Percentiles rank a stretch among this genome's conserved stretches.
Evolutionary conservation across 225 moss, liverwort and hornwort species (phyloP).

Genomic region (Asterella californica): DNA sequence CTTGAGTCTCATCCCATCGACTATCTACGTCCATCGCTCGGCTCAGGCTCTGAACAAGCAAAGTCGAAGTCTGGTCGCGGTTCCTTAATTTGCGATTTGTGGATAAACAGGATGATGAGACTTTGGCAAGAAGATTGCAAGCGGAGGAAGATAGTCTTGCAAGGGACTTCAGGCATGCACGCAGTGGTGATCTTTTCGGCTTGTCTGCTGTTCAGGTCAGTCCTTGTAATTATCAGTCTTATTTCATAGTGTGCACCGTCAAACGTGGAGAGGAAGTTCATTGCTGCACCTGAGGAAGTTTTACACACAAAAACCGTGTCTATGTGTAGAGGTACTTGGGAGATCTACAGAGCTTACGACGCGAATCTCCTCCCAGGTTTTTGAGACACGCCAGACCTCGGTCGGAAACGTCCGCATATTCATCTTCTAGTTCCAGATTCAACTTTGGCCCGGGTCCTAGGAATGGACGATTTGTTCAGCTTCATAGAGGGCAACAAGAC

Average conservation of each 20-base stretch:
- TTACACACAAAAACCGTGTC: not conserved
- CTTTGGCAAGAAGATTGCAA: conserved; percentile 64
- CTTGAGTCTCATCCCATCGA: too few relatives aligned
- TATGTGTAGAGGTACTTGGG: conserved; percentile 47
- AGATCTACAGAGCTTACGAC: conserved; percentile 40
- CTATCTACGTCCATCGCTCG: not conserved
- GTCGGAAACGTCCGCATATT: conserved; percentile 29
- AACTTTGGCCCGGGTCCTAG: conserved; percentile 30
- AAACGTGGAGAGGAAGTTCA: not conserved
- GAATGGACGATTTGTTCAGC: conserved; percentile 33
- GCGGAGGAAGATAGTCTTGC: conserved; percentile 60
- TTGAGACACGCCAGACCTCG: conserved; percentile 38
- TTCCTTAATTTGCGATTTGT: conserved; percentile 30
- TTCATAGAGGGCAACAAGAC: conserved; percentile 36
- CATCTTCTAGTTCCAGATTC: conserved; percentile 56
- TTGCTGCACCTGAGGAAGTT: not conserved
- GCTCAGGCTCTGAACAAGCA: not conserved
- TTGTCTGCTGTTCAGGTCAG: conserved; percentile 47
- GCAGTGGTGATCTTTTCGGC: conserved; percentile 14
- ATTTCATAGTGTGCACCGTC: not conserved
- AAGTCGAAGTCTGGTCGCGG: conserved; percentile 2
- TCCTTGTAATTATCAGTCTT: not conserved
- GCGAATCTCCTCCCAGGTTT: conserved; percentile 49
- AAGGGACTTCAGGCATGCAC: conserved; percentile 27
- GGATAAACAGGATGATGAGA: conserved; percentile 52